Evolutionary conservation across 2,329 filamentous ascomycete genomes (phyloP), one percentile per base, ranked within the genome.

Genomic region (Neurospora sp.): DNA sequence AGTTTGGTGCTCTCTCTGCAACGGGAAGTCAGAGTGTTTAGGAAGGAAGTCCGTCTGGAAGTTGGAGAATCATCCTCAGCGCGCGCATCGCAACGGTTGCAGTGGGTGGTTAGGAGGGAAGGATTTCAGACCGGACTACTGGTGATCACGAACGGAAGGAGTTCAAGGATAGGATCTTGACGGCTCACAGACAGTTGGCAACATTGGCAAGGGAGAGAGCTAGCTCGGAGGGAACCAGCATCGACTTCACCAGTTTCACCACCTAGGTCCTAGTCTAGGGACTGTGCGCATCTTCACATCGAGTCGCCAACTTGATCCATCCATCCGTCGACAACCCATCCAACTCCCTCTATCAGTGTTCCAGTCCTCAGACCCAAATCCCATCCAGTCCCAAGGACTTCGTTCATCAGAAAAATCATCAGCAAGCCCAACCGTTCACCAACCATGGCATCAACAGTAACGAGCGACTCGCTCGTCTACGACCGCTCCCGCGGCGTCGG

Each of bases 401-500:
- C 19, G 6, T 57, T 23, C 19, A 12, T 8, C 8, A 8, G 4
- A 28, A 43, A 23, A 23, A 11, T 10, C 66, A 43, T 36, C 12
- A 68, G 19, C 19, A 17, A 19, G 3, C 37, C 36, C 6, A 19
- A 11, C 41, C 8, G 1, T 46, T n/a, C 67, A 4, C 66, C 69
- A 28, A 67, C 46, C 40, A 82, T 81, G 78, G 79, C 78, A n/a
- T 81, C 78, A 23, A 80, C 80, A 66, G 74, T 79, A 33, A 81
- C 78, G 71, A 77, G 76, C 69, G 79, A 80, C 71, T 84, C 84
- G 40, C 74, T 81, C 76, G 78, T 82, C 70, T 82, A 83, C 77
- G 79, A 82, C 70, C 81, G 82, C 62, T 81, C 81, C 69, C 52
- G 52, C 15, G 19, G 10, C 43, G n/a, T 4, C 10, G 43, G n/a